phyloP scores from a whole-genome alignment of 2,329 filamentous ascomycete genomes.

The Alternaria dauci region DNA sequence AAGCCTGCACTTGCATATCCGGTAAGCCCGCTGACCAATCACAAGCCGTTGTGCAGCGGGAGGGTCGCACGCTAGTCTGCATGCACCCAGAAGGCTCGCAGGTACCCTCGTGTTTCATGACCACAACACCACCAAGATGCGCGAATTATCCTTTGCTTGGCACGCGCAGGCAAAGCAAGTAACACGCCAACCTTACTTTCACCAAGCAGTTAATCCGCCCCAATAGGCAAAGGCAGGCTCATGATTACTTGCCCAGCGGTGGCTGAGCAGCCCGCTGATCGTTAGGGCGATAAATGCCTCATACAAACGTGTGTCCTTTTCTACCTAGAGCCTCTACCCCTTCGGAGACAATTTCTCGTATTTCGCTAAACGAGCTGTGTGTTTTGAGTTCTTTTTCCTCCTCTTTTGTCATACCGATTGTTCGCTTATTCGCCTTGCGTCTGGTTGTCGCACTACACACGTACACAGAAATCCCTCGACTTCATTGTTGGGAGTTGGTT shows the following conservation, averaged over 20 bases:
- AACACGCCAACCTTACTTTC: background rate
- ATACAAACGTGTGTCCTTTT: background rate
- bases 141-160: constrained; percentile 7
- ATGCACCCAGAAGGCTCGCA: constrained; percentile 2
- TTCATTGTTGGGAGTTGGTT: background rate
- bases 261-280: constrained; percentile 10
- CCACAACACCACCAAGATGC: background rate
- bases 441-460: background rate
- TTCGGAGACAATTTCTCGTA: background rate
- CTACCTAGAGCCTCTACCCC: background rate
- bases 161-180: constrained; percentile 1
- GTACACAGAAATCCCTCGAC: constrained; percentile 3
- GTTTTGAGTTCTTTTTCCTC: background rate
- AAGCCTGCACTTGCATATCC: background rate
- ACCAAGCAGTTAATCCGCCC: background rate
- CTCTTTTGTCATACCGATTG: background rate
- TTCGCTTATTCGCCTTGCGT: background rate
- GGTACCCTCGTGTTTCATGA: background rate
- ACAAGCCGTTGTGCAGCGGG: background rate
- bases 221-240: constrained; percentile 2
- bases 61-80: background rate
- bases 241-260: background rate
- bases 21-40: background rate
- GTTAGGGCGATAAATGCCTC: constrained; percentile 5
- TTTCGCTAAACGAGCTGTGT: background rate